These are phyloP conservation scores for Persicaria tinctoria DNA, from an alignment of 148 eudicot genomes.

Conservation along the genomic window DNA sequence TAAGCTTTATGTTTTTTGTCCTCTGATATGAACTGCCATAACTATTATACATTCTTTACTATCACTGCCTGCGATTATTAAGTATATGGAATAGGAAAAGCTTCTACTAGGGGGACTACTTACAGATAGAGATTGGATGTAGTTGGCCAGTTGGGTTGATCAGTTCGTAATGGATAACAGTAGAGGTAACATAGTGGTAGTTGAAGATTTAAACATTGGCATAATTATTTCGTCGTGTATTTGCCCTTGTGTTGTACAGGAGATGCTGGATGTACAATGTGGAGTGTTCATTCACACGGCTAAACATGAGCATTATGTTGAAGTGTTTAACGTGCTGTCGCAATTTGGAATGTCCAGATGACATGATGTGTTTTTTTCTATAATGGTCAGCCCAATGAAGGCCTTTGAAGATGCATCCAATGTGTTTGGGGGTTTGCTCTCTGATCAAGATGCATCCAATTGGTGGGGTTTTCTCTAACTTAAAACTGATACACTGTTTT, in stretches of 20 bases:
- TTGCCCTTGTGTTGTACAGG: conserved; percentile 99
- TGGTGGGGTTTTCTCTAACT: conserved; percentile 8
- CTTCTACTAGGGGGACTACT: conserved; percentile 25
- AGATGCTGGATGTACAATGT: conserved; percentile 42
- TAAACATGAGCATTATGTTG: conserved; percentile 25
- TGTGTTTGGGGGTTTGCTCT: conserved; percentile 6
- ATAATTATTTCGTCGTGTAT: conserved; percentile 80
- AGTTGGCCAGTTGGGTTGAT: conserved; percentile 46
- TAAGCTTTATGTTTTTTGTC: not conserved
- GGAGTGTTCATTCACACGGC: conserved; percentile 22
- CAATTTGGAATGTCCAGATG: conserved; percentile 17
- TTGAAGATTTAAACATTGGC: conserved; percentile 56
- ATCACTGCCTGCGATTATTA: not conserved
- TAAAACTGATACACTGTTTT: not conserved
- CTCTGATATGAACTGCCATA: not conserved
- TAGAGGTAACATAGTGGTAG: conserved; percentile 58
- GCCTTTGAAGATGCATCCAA: conserved; percentile 17
- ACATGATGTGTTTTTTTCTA: conserved; percentile 16
- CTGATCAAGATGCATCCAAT: not conserved
- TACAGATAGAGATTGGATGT: conserved; percentile 44
- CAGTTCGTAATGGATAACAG: conserved; percentile 68
- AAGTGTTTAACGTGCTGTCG: conserved; percentile 23
- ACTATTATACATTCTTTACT: not conserved
- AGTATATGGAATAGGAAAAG: conserved; percentile 27
- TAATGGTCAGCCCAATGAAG: conserved; percentile 40